Conservation (phyloP, 768 basidiomycete species). For the Pleurotus sapidus region DNA sequence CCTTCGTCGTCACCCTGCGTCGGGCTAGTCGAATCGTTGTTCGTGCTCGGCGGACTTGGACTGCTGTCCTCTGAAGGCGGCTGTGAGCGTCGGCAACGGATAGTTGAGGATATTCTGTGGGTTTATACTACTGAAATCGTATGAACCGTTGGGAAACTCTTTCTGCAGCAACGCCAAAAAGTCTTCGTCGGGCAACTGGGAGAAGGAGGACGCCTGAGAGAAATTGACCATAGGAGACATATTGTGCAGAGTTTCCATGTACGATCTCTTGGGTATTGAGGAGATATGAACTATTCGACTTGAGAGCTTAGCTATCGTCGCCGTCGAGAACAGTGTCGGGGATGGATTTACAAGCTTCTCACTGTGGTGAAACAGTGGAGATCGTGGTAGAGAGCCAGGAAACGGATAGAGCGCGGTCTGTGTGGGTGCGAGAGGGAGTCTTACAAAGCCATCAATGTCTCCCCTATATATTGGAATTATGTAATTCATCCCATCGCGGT, state of each 20-base stretch:
- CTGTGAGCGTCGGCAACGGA: conserved; percentile 47
- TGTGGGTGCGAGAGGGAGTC: conserved; percentile 7
- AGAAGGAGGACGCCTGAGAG: conserved; percentile 53
- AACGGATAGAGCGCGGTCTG: conserved; percentile 3
- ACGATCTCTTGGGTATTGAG: not conserved
- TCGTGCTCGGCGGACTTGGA: conserved; percentile 66
- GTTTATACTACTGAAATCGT: conserved; percentile 45
- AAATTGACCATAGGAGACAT: conserved; percentile 66
- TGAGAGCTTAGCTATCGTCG: too few relatives aligned
- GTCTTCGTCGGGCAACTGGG: conserved; percentile 70
- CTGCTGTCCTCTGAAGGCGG: conserved; percentile 77
- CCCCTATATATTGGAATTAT: conserved; percentile 7
- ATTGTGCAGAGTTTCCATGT: conserved; percentile 51
- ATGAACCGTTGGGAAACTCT: conserved; percentile 49
- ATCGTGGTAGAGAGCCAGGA: not conserved
- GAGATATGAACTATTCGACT: too few relatives aligned
- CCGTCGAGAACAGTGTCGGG: not conserved
- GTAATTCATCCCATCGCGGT: conserved; percentile 1
- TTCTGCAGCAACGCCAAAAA: conserved; percentile 77
- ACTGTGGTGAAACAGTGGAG: not conserved
- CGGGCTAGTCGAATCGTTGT: conserved; percentile 19
- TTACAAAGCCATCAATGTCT: conserved; percentile 10
- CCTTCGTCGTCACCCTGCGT: conserved; percentile 33
- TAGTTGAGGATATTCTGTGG: conserved; percentile 55
- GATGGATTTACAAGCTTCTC: not conserved